Base-by-base conservation (phyloP, 805 yeast genomes). In the Ogataea minuta region DNA sequence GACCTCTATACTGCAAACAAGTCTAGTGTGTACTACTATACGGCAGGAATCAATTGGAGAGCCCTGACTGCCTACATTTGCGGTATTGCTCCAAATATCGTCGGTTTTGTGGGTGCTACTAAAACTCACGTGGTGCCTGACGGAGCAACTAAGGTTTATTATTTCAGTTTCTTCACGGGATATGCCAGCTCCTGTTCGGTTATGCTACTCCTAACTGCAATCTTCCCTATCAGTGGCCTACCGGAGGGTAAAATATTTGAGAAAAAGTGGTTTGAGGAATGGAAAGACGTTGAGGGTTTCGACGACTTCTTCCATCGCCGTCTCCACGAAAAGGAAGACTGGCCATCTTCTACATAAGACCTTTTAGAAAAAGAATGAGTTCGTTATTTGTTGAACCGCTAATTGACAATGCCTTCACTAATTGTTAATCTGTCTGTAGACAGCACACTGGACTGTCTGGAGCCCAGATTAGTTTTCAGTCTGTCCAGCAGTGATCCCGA, bases 101-200 rank as follows among this genome's bases (percentile, higher is more conserved):
- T 84, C 14, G 96, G 96, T 2, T 88, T 88, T 52, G 91, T 82
- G 6, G 88, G 95, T 47, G 88, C 89, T 8, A 79, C 85, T 16
- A 85, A 81, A 27, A 74, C 79, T n/a, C 72, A 69, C 44, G 41
- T 33, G 6, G 95, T 87, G 11, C 95, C 95, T 20, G 65, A 67
- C 32, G 95, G 91, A 23, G 95, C 95, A 9, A 75, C 77, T 43
- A 70, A 76, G 41, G 76, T 88, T 31, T 88, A 84, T 67, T 67
- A 81, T 45, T 65, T 88, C 52, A 83, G 82, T 60, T 88, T 81
- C 68, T 79, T 88, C 49, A 72, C 82, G 43, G 96, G 96, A 1
- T 86, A 82, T 62, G 53, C 77, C 25, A 59, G 76, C 2, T 68
- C 95, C 0, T 74, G 74, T 41, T 29, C 70, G 3, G 67, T 80